A percentile compares a stretch with the other conserved stretches of the same genome.
These are phyloP conservation scores for Aphanomyces stellatus DNA, from an alignment of 352 stramenopile genomes.

Conservation along the genomic window DNA sequence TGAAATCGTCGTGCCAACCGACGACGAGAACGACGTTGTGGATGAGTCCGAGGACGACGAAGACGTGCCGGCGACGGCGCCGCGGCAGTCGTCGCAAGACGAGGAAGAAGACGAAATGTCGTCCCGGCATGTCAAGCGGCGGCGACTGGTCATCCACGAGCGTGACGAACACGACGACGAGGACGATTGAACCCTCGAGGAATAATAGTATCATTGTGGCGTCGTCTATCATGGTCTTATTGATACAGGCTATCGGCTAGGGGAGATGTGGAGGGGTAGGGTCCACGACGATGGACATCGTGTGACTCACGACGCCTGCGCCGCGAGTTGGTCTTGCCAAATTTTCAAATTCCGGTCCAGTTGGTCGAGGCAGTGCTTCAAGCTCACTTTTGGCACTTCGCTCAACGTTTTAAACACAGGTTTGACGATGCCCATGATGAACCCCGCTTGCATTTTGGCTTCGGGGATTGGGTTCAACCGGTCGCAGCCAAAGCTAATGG, in stretches of 20 bases:
- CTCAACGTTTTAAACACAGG: constrained; percentile 61
- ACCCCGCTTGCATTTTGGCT: constrained; percentile 87
- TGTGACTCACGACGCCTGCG: neutral
- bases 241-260: neutral
- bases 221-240: neutral
- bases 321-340: constrained; percentile 61
- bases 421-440: constrained; percentile 90
- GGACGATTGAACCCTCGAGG: no score
- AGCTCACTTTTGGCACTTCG: constrained; percentile 37
- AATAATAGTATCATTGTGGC: no score
- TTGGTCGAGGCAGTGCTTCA: constrained; percentile 54
- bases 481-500: constrained; percentile 86
- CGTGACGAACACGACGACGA: no score
- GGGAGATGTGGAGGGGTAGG: neutral
- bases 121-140: constrained; percentile 17
- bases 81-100: neutral
- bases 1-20: neutral
- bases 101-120: constrained; percentile 17
- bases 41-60: constrained; percentile 21
- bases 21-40: constrained; percentile 17
- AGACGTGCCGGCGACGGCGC: constrained; percentile 6
- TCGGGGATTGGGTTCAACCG: constrained; percentile 76
- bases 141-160: neutral
- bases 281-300: neutral
- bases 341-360: constrained; percentile 55